Conservation (phyloP, 1,284 basidiomycete species). For the Mrakiaceae sp. region DNA sequence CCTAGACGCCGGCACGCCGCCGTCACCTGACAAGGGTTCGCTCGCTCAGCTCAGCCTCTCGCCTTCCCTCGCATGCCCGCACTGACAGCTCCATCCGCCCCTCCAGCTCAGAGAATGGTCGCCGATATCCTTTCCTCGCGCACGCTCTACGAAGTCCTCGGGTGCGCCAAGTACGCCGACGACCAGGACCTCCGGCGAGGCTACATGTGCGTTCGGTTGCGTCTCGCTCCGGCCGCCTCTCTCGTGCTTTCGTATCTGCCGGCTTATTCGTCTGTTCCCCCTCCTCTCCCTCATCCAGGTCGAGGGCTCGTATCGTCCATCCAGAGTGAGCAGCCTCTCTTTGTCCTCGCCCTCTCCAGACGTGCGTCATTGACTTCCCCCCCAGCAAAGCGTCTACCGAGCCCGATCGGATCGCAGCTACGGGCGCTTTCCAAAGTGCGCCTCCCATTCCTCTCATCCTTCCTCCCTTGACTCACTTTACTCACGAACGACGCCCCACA, state of each 20-base stretch:
- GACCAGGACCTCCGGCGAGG: conserved; percentile 3
- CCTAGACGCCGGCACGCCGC: too few relatives aligned
- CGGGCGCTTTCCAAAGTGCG: conserved; percentile 28
- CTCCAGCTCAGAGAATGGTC: background rate
- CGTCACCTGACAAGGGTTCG: background rate
- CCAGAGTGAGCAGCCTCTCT: conserved; percentile 3
- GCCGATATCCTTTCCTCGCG: conserved; percentile 6
- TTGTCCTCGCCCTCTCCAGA: background rate
- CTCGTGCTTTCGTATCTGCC: too few relatives aligned
- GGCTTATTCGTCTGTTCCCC: too few relatives aligned
- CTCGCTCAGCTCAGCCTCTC: background rate
- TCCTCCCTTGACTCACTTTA: too few relatives aligned
- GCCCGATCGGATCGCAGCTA: conserved; percentile 19
- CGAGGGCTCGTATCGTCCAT: conserved; percentile 5
- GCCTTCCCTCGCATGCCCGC: background rate
- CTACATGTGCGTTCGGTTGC: background rate
- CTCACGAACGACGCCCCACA: too few relatives aligned
- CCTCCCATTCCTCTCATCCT: too few relatives aligned
- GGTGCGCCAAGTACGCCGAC: conserved; percentile 2
- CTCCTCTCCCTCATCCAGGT: too few relatives aligned
- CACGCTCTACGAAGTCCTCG: conserved; percentile 13
- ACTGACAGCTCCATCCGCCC: background rate
- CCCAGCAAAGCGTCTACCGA: background rate
- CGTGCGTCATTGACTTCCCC: background rate
- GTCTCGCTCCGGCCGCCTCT: too few relatives aligned